Conservation (phyloP, 352 stramenopile species). For the Blastocystis sp. region DNA sequence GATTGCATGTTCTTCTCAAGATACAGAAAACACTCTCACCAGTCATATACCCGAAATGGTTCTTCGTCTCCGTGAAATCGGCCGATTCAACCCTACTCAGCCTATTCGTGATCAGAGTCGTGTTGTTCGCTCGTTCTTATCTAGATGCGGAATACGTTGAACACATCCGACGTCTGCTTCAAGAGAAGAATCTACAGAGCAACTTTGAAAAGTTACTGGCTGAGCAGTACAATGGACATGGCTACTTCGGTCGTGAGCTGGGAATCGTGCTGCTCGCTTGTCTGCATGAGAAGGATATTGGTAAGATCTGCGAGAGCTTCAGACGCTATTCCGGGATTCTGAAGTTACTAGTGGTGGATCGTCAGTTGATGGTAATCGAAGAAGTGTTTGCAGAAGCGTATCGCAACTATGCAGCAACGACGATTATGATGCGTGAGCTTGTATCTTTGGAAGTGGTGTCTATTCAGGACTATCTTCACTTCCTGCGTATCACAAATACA, state of each 20-base stretch:
- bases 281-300: background rate
- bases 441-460: background rate
- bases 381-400: background rate
- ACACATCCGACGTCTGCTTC: background rate
- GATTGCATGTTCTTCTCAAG: background rate
- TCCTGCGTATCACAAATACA: background rate
- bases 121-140: background rate
- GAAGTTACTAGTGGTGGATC: background rate
- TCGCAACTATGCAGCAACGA: background rate
- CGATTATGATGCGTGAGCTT: background rate
- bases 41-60: background rate
- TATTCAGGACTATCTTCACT: slow-evolving; percentile 6
- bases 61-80: background rate
- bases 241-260: background rate
- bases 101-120: slow-evolving; percentile 13
- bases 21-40: background rate
- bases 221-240: slow-evolving; percentile 4
- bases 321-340: background rate
- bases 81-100: background rate
- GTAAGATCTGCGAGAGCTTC: background rate
- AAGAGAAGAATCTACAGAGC: background rate
- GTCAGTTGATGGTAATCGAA: slow-evolving; percentile 16
- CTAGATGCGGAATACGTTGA: background rate
- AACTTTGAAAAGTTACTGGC: background rate
- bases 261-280: background rate